Evolutionary conservation across 441 rosid genomes (phyloP).

Genomic region (Gossypium trilobum): DNA sequence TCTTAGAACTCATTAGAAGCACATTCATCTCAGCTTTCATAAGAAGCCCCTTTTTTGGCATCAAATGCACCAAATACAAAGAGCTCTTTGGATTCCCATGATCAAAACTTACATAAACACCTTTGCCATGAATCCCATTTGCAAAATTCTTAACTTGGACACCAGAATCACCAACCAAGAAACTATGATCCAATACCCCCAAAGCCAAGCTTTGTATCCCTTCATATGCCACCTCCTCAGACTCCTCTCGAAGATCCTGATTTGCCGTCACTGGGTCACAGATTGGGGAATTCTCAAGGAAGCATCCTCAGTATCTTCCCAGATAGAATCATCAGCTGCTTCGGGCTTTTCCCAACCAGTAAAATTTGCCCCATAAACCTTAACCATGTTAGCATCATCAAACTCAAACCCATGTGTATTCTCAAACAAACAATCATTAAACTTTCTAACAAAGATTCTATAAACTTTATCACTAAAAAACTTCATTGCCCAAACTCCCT

Average conservation of each 20-base stretch:
- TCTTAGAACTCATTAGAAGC: conserved; percentile 88
- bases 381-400: conserved; percentile 60
- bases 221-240: conserved; percentile 76
- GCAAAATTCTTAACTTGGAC: conserved; percentile 89
- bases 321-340: conserved; percentile 85
- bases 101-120: conserved; percentile 70
- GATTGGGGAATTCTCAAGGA: conserved; percentile 49
- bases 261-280: conserved; percentile 44
- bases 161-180: conserved; percentile 80
- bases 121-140: conserved; percentile 91
- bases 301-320: conserved; percentile 89
- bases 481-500: conserved; percentile 84
- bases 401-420: conserved; percentile 67
- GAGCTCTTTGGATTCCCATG: conserved; percentile 27
- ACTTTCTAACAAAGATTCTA: conserved; percentile 37
- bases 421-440: conserved; percentile 71
- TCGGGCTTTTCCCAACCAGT: conserved; percentile 88
- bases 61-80: conserved; percentile 36
- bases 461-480: conserved; percentile 54
- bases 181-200: conserved; percentile 91
- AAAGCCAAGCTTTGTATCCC: conserved; percentile 92
- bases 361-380: conserved; percentile 87
- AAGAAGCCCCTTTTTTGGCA: conserved; percentile 78
- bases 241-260: conserved; percentile 78
- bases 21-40: conserved; percentile 95